phyloP scores from a whole-genome alignment of 805 yeast genomes.

The Lachancea cidri region DNA sequence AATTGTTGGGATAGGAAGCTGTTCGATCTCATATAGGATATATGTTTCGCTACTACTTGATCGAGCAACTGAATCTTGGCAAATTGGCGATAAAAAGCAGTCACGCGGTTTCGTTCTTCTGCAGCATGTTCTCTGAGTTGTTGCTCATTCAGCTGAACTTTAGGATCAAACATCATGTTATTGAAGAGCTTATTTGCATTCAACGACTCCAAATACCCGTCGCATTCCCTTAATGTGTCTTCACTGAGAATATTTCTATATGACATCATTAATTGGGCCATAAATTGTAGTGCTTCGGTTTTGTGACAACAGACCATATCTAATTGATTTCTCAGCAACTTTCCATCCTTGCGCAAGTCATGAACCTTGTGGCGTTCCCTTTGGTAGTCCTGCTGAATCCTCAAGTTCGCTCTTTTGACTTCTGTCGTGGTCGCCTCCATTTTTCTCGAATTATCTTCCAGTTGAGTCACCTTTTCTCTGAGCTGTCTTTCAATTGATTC shows the following conservation, averaged over 20 bases:
- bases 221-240: constrained; percentile 17
- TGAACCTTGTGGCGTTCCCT: constrained; percentile 24
- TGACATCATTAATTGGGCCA: constrained; percentile 26
- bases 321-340: constrained; percentile 13
- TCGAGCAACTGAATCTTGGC: constrained; percentile 20
- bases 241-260: constrained; percentile 19
- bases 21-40: constrained; percentile 21
- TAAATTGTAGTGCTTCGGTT: constrained; percentile 23
- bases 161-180: constrained; percentile 6
- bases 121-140: constrained; percentile 7
- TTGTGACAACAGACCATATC: constrained; percentile 20
- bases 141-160: constrained; percentile 1
- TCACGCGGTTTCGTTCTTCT: constrained; percentile 9
- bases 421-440: neutral
- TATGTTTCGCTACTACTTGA: constrained; percentile 21
- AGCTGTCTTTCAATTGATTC: constrained; percentile 4
- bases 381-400: constrained; percentile 18
- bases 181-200: constrained; percentile 8
- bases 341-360: constrained; percentile 19
- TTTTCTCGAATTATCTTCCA: neutral
- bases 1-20: constrained; percentile 21
- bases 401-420: constrained; percentile 16
- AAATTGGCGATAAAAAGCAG: constrained; percentile 18
- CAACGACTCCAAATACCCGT: constrained; percentile 14
- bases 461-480: neutral